These are phyloP conservation scores for Ilex paraguariensis DNA, from an alignment of 305 asterid species.

Conservation along the genomic window DNA sequence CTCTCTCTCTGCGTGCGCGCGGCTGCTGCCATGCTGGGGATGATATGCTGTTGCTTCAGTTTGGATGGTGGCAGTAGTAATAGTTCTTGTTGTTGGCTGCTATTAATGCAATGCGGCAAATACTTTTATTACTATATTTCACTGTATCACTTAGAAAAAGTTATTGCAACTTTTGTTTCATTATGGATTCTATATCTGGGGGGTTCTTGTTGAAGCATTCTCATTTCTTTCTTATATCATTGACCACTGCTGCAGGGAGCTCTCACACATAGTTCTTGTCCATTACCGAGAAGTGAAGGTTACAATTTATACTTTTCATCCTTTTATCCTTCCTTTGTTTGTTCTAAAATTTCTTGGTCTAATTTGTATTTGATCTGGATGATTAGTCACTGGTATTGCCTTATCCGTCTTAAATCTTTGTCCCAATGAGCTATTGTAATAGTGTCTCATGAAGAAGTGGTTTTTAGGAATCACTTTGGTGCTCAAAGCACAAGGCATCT, in stretches of 20 bases:
- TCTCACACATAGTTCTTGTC: conserved; percentile 89
- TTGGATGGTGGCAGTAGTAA: background rate
- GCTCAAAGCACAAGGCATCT: too few relatives aligned
- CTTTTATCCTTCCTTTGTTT: background rate
- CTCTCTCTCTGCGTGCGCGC: too few relatives aligned
- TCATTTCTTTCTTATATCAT: conserved; percentile 4
- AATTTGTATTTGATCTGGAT: conserved; percentile 7
- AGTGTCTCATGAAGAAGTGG: too few relatives aligned
- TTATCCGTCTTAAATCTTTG: too few relatives aligned
- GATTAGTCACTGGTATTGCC: too few relatives aligned
- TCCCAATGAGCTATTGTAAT: too few relatives aligned
- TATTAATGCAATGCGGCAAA: background rate
- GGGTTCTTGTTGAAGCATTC: background rate
- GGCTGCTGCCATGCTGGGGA: too few relatives aligned
- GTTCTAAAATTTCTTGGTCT: background rate
- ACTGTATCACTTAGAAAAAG: too few relatives aligned
- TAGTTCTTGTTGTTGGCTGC: background rate
- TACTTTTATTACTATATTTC: background rate
- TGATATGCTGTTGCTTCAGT: too few relatives aligned
- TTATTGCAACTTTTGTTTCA: background rate
- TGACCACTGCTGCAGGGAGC: conserved; percentile 59
- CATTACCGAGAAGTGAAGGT: conserved; percentile 98
- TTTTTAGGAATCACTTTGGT: too few relatives aligned
- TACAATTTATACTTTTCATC: conserved; percentile 8
- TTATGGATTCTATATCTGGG: background rate